Evolutionary conservation across 208 protist genomes (phyloP), one percentile per base, ranked within the genome.

Genomic region (Leishmania guyanensis): DNA sequence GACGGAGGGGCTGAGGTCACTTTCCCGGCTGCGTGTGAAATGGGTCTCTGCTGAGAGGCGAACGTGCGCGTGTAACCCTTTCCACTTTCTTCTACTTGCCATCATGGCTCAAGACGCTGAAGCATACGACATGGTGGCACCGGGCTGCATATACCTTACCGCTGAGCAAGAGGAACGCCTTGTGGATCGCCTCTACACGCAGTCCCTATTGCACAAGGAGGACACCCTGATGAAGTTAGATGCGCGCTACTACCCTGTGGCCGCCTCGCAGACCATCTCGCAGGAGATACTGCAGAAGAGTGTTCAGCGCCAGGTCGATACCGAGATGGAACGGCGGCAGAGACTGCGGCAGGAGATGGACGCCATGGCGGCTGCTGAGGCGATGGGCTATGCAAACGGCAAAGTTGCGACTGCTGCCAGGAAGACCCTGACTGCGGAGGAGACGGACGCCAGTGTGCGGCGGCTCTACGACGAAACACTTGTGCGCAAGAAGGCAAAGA

Each of bases 391-490:
- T 43, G 20, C 68, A 1, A 80, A 10, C 29, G 81, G 70, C 33
- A 62, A 65, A 16, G 60, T 64, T 20, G 71, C 68, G 17, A 60
- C 80, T 2, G 39, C 71, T 43, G 16, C 70, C 20, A 64, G 43
- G 48, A 50, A 48, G 3, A 84, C 48, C 50, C 54, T 96, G 9
- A 71, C 87, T 3, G 33, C 51, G 8, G 80, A 85, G 53, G 86
- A 90, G 80, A 64, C 90, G 16, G 87, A 91, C 10, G 86, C 51
- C 12, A 95, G 89, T 64, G 89, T 95, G 48, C 80, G 86, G 36
- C 80, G 92, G 22, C 79, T 98, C 64, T 96, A 98, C 85, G 88
- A 90, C 9, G 89, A 96, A 46, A 86, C 92, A 22, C 56, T 98
- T 4, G 75, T 71, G 43, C 87, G 76, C 8, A 94, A 91, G 65